Evolutionary conservation across 108 stramenopile genomes (phyloP).

Genomic region (Skeletonema potamos): DNA sequence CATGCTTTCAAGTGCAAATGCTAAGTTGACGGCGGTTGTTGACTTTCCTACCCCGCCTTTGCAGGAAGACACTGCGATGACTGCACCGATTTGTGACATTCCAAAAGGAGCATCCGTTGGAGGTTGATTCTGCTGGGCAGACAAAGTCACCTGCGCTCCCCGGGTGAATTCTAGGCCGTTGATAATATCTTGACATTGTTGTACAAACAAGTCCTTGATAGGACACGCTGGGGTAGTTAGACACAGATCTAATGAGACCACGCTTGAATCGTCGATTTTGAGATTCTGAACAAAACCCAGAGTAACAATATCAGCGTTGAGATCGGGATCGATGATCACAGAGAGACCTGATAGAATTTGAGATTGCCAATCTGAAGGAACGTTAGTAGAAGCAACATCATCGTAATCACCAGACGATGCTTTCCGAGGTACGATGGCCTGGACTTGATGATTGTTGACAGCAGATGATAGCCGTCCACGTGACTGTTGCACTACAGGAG

Average conservation of each 20-base stretch:
- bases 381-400: not conserved
- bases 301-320: constrained; percentile 73
- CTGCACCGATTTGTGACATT: constrained; percentile 72
- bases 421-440: not conserved
- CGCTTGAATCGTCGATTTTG: constrained; percentile 48
- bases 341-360: constrained; percentile 63
- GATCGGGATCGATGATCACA: constrained; percentile 75
- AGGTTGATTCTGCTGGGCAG: constrained; percentile 59
- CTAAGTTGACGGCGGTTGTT: constrained; percentile 95
- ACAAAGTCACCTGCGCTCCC: constrained; percentile 59
- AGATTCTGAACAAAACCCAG: constrained; percentile 78
- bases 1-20: constrained; percentile 80
- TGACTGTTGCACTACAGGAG: not conserved
- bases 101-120: constrained; percentile 48
- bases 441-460: not conserved
- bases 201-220: constrained; percentile 65
- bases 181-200: constrained; percentile 65
- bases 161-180: constrained; percentile 51
- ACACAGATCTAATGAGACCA: constrained; percentile 68
- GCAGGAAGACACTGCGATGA: constrained; percentile 84
- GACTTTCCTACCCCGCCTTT: constrained; percentile 98
- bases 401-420: not conserved
- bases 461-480: not conserved
- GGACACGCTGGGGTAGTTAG: constrained; percentile 82
- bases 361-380: constrained; percentile 74